Conservation (phyloP, 73 alveolate genomes). For the Tetrahymena malaccensis region DNA sequence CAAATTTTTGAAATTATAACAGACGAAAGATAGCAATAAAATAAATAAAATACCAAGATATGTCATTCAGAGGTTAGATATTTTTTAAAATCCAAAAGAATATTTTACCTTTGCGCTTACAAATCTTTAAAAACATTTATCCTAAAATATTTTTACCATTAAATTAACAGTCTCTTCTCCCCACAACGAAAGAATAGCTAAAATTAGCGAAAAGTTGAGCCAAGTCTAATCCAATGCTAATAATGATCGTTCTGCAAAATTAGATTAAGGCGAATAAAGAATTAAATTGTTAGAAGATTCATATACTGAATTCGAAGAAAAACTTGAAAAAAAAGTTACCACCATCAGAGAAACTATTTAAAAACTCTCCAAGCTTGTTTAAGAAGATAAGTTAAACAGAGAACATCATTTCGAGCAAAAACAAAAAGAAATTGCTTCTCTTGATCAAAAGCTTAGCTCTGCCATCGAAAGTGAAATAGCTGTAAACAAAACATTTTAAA, state of each 20-base stretch:
- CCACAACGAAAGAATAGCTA: slow-evolving; percentile 11
- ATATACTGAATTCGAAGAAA: slow-evolving; percentile 47
- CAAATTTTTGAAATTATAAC: neutral
- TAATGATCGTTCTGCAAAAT: slow-evolving; percentile 27
- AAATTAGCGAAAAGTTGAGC: slow-evolving; percentile 30
- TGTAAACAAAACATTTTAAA: neutral
- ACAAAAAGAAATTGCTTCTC: slow-evolving; percentile 39
- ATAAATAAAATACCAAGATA: neutral
- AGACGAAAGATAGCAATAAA: neutral
- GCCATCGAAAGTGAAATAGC: slow-evolving; percentile 40
- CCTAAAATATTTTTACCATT: neutral
- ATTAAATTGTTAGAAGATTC: slow-evolving; percentile 48
- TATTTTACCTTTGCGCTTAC: neutral
- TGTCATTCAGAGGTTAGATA: neutral
- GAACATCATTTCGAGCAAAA: slow-evolving; percentile 46
- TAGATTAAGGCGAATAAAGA: slow-evolving; percentile 49
- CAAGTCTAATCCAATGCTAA: slow-evolving; percentile 22
- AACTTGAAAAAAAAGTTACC: slow-evolving; percentile 24
- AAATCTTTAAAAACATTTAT: neutral
- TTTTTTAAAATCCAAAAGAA: neutral
- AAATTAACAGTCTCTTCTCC: slow-evolving; percentile 13
- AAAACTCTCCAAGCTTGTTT: slow-evolving; percentile 39
- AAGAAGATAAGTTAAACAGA: slow-evolving; percentile 50
- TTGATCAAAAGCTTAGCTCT: slow-evolving; percentile 38
- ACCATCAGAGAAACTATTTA: neutral